phyloP scores from a whole-genome alignment of 768 basidiomycete species.

The Hygrocybe coccinea region DNA sequence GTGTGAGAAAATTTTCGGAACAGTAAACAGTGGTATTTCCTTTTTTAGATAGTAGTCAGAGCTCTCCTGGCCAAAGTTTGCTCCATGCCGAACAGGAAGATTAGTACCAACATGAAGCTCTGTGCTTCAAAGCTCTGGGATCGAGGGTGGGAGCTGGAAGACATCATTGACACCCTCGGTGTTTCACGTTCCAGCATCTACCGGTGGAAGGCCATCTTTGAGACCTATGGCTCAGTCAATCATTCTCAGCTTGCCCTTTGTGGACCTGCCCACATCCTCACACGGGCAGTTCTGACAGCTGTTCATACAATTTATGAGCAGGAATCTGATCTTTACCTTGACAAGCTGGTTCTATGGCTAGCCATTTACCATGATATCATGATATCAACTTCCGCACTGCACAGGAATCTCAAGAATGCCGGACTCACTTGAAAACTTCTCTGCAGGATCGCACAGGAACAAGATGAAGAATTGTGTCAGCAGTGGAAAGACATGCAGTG shows the following conservation, averaged over 20 bases:
- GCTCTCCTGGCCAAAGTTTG: too few species aligned
- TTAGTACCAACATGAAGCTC: conserved; percentile 15
- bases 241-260: conserved; percentile 17
- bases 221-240: conserved; percentile 9
- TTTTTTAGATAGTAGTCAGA: too few species aligned
- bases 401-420: conserved; percentile 12
- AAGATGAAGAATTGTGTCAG: conserved; percentile 8
- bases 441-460: conserved; percentile 13
- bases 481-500: background rate
- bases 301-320: conserved; percentile 8
- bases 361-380: conserved; percentile 13
- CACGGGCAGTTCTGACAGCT: conserved; percentile 9
- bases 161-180: conserved; percentile 15
- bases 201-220: conserved; percentile 17
- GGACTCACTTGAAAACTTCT: conserved; percentile 18
- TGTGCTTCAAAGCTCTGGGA: conserved; percentile 16
- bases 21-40: too few species aligned
- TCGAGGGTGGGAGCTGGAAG: conserved; percentile 15
- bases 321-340: conserved; percentile 8
- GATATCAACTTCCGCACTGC: conserved; percentile 12
- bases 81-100: conserved; percentile 9
- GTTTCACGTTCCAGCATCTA: conserved; percentile 16
- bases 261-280: conserved; percentile 12
- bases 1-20: too few species aligned
- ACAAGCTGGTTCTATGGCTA: conserved; percentile 12